Conservation (phyloP, 179 eudicot species). For the Carnegiea gigantea region DNA sequence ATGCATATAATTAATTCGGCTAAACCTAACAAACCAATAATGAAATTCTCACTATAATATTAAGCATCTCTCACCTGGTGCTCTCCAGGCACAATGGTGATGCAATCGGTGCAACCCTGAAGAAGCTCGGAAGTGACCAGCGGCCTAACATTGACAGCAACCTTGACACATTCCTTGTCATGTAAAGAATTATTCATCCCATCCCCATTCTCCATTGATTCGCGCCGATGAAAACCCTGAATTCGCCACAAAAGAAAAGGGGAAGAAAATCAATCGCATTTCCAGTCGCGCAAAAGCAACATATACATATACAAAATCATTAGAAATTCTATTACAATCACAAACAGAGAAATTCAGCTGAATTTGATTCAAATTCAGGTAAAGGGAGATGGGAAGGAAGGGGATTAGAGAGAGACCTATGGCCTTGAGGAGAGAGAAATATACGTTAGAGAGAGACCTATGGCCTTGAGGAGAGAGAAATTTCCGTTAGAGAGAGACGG, state of each 20-base stretch:
- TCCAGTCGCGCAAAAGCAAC: neutral
- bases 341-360: neutral
- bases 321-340: neutral
- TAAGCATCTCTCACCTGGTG: constrained; percentile 56
- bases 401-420: too few relatives aligned
- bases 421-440: constrained; percentile 1
- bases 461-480: constrained; percentile 2
- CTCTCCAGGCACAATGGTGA: constrained; percentile 64
- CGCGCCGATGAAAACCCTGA: neutral
- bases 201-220: constrained; percentile 32
- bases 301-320: neutral
- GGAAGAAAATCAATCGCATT: neutral
- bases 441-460: neutral
- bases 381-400: too few relatives aligned
- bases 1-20: neutral
- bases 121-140: constrained; percentile 76
- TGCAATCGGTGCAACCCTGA: constrained; percentile 80
- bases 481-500: neutral
- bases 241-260: too few relatives aligned
- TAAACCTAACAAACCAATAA: neutral
- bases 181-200: constrained; percentile 12
- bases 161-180: constrained; percentile 59
- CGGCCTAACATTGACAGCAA: constrained; percentile 88
- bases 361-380: neutral
- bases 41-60: neutral